Conservation (phyloP, 2,329 filamentous ascomycete species). For the Fonsecaea erecta region DNA sequence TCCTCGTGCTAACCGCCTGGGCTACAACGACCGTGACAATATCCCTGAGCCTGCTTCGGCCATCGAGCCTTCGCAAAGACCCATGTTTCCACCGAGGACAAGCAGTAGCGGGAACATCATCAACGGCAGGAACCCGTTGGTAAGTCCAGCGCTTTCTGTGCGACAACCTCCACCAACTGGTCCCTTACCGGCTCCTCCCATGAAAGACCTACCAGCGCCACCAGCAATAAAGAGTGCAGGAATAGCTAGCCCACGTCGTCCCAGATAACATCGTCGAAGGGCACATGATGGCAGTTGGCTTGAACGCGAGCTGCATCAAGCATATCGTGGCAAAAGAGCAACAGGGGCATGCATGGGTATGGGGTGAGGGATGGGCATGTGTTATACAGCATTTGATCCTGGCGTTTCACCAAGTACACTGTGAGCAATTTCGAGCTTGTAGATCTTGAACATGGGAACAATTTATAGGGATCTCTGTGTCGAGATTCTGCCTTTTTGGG, state of each 20-base stretch:
- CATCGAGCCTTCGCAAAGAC: constrained; percentile 45
- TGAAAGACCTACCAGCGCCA: constrained; percentile 36
- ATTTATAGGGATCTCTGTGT: constrained; percentile 7
- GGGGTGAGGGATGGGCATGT: background rate
- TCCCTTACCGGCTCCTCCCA: constrained; percentile 63
- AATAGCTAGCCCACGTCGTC: constrained; percentile 31
- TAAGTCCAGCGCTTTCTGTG: constrained; percentile 67
- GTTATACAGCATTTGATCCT: constrained; percentile 26
- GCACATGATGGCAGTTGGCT: background rate
- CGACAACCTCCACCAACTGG: constrained; percentile 64
- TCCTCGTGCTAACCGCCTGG: constrained; percentile 32
- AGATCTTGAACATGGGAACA: constrained; percentile 18
- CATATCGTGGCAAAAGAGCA: constrained; percentile 18
- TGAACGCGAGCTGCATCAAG: constrained; percentile 3
- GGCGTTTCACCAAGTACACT: constrained; percentile 21
- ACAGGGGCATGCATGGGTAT: constrained; percentile 2
- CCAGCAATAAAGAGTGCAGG: constrained; percentile 28
- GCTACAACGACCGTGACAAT: constrained; percentile 33
- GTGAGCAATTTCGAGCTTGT: constrained; percentile 19
- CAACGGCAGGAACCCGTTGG: constrained; percentile 38
- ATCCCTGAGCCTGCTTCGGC: constrained; percentile 46
- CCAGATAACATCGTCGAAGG: constrained; percentile 26
- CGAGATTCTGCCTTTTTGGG: background rate
- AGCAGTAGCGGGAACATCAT: constrained; percentile 39
- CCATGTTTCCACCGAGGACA: constrained; percentile 48